phyloP scores from a whole-genome alignment of 495 filamentous ascomycete genomes.

The Hypoxylon rickii region DNA sequence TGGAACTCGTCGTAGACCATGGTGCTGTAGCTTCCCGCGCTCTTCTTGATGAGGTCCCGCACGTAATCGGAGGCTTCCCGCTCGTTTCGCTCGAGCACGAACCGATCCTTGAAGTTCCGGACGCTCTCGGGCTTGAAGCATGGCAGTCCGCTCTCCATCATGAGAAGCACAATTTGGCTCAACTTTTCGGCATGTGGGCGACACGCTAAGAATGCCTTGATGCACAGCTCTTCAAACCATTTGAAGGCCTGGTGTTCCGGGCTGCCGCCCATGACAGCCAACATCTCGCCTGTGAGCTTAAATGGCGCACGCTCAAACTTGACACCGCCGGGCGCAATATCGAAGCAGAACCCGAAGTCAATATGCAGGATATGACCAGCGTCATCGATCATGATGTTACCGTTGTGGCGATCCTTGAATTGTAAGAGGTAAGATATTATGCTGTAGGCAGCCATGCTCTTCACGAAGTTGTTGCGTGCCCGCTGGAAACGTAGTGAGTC shows the following conservation, averaged over 20 bases:
- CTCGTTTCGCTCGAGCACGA: constrained; percentile 91
- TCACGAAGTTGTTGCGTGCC: constrained; percentile 95
- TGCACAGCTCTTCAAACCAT: constrained; percentile 94
- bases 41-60: constrained; percentile 83
- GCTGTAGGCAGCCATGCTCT: constrained; percentile 99
- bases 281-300: constrained; percentile 97
- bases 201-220: constrained; percentile 95
- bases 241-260: constrained; percentile 84
- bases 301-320: constrained; percentile 98
- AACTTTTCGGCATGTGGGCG: constrained; percentile 85
- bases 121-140: constrained; percentile 99
- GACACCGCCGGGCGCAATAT: constrained; percentile 95
- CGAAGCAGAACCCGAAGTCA: constrained; percentile 99
- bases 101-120: constrained; percentile 87
- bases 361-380: constrained; percentile 97
- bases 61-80: constrained; percentile 95
- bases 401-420: constrained; percentile 99
- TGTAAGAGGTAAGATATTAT: constrained; percentile 95
- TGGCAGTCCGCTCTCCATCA: constrained; percentile 94
- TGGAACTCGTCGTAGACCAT: constrained; percentile 97
- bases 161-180: constrained; percentile 83
- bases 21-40: constrained; percentile 84
- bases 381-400: constrained; percentile 99
- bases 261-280: constrained; percentile 93
- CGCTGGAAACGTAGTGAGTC: constrained; percentile 93